These are phyloP conservation scores for Diaporthe destruens DNA, from an alignment of 2,329 filamentous ascomycete genomes.

Conservation along the genomic window DNA sequence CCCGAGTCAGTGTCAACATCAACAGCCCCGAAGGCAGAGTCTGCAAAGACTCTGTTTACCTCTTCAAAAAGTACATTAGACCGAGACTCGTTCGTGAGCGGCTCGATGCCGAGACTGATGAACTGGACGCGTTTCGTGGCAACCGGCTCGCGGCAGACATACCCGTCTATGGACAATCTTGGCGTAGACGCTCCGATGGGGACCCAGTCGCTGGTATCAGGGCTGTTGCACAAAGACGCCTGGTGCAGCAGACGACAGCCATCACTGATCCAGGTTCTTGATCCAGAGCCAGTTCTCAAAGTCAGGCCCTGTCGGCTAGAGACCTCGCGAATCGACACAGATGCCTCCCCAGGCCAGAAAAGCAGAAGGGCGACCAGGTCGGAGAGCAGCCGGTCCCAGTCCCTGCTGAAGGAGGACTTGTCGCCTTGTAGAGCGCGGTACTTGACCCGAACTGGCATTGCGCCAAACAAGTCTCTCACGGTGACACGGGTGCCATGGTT, in stretches of 20 bases:
- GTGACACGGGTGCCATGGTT: slow-evolving; percentile 80
- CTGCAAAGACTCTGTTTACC: slow-evolving; percentile 81
- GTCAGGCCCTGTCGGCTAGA: slow-evolving; percentile 53
- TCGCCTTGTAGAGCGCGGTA: slow-evolving; percentile 72
- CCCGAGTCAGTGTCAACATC: slow-evolving; percentile 61
- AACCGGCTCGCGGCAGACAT: slow-evolving; percentile 77
- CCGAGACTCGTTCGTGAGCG: slow-evolving; percentile 67
- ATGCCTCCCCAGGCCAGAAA: slow-evolving; percentile 71
- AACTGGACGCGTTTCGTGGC: slow-evolving; percentile 83
- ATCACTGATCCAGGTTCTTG: slow-evolving; percentile 26
- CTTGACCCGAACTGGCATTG: slow-evolving; percentile 91
- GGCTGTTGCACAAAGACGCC: slow-evolving; percentile 70
- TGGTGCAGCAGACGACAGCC: slow-evolving; percentile 69
- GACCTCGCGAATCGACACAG: slow-evolving; percentile 70
- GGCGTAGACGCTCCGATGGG: slow-evolving; percentile 75
- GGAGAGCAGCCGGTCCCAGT: slow-evolving; percentile 74
- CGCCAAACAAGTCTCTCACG: slow-evolving; percentile 87
- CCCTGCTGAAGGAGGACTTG: slow-evolving; percentile 65
- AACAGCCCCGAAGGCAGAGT: slow-evolving; percentile 79
- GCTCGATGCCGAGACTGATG: slow-evolving; percentile 80
- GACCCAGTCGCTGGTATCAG: slow-evolving; percentile 73
- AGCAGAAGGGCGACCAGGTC: slow-evolving; percentile 75
- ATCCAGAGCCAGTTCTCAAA: slow-evolving; percentile 46
- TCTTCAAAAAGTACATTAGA: slow-evolving; percentile 80
- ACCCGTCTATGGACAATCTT: slow-evolving; percentile 73